Evolutionary conservation across 805 yeast species (phyloP), one percentile per base, ranked within the genome.

Genomic region (Monosporozyma unispora): DNA sequence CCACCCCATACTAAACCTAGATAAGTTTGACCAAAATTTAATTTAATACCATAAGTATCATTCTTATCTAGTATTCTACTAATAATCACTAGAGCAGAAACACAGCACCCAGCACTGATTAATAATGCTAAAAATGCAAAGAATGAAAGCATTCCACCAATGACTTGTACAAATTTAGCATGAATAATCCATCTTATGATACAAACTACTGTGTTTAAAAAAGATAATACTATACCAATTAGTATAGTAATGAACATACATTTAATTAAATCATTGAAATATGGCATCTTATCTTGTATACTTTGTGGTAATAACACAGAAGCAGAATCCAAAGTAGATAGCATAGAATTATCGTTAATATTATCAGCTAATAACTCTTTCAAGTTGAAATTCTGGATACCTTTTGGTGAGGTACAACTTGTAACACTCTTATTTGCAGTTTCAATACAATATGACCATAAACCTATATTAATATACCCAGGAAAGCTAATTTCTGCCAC

Each of bases 1-100:
- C 81, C 74, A 12, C 79, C 79, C 93, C 91, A 86, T 8, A 79
- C 68, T 44, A 82, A 65, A 2, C 80, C 88, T 48, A 79, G 75
- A 55, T 76, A 82, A 18, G 69, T 67, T 31, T 79, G 76, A 8
- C 67, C 67, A 46, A 86, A 58, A 35, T 62, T 61, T 2, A 87
- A 77, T 37, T 65, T 62, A 45, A 82, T 73, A 14, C 95, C 95
- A 56, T 71, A 80, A 2, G 63, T 61, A 2, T 58, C 62, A 31
- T 70, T 67, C 31, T 78, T 67, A 57, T 82, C 79, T 68, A 87
- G 72, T 48, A 75, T 70, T 11, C 69, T 66, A 51, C 74, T 66
- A 52, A 82, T 71, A 49, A 72, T 71, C 4, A 68, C 50, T 68
- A 70, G 83, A n/a, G 77, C 70, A 16, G 82, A 93, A 0, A 91